These are phyloP conservation scores for Mycocentrospora acerina DNA, from an alignment of 2,329 filamentous ascomycete genomes.

Conservation along the genomic window DNA sequence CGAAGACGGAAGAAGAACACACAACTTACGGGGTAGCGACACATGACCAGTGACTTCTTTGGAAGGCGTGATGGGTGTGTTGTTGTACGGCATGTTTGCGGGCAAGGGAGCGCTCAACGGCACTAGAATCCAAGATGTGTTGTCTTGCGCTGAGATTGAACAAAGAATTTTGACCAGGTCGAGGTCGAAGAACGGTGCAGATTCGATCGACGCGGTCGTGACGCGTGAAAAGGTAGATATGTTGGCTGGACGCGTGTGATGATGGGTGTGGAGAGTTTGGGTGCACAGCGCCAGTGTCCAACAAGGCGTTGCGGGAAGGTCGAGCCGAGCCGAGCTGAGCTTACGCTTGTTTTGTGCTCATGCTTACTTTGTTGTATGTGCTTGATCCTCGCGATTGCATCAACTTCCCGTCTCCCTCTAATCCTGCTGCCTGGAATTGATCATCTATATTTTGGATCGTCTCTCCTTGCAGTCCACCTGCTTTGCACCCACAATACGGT, in stretches of 20 bases:
- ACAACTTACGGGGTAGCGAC: conserved; percentile 74
- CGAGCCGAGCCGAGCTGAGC: conserved; percentile 3
- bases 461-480: no score
- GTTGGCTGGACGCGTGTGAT: neutral
- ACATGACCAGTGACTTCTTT: conserved; percentile 84
- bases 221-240: no score
- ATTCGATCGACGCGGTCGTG: no score
- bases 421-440: no score
- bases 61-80: conserved; percentile 74
- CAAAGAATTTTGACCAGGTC: neutral
- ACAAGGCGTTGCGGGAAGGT: conserved; percentile 3
- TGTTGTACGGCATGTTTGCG: conserved; percentile 81
- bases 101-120: conserved; percentile 4
- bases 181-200: neutral
- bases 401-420: no score
- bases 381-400: no score
- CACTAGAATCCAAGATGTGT: no score
- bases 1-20: no score
- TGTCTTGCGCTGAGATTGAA: neutral
- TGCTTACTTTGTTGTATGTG: no score
- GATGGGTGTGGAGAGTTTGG: neutral
- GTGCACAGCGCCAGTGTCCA: neutral
- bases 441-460: no score
- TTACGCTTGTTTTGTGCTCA: neutral
- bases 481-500: no score